phyloP scores from a whole-genome alignment of 2,329 filamentous ascomycete species.

The Hymenotorrendiella dingleyae region DNA sequence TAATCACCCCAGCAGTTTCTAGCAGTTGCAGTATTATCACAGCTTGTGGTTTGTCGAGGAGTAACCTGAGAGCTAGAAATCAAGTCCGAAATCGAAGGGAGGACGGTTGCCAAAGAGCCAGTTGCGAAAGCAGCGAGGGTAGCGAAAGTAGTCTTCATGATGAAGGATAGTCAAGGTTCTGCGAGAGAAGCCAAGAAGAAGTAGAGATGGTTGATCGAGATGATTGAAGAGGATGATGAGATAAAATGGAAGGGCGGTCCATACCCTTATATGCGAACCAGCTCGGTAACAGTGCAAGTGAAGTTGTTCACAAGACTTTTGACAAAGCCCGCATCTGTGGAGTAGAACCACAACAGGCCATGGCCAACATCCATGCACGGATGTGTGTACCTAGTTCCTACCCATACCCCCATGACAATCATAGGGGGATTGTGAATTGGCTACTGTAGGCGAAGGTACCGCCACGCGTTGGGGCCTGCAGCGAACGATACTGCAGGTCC shows the following conservation, averaged over 20 bases:
- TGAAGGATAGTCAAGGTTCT: conserved; percentile 9
- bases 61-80: conserved; percentile 5
- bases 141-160: conserved; percentile 25
- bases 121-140: conserved; percentile 16
- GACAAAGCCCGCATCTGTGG: not conserved
- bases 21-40: conserved; percentile 27
- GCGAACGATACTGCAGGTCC: no score
- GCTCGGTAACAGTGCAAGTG: no score
- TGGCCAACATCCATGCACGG: no score
- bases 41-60: conserved; percentile 15
- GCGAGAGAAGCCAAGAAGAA: conserved; percentile 12
- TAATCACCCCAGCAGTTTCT: conserved; percentile 29
- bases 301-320: not conserved
- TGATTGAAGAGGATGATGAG: conserved; percentile 7
- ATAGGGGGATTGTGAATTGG: no score
- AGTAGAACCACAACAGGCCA: no score
- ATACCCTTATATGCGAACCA: no score
- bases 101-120: conserved; percentile 17
- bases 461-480: no score
- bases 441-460: no score
- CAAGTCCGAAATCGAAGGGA: conserved; percentile 15
- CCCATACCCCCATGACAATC: no score
- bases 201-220: conserved; percentile 3
- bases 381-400: no score
- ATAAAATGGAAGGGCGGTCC: conserved; percentile 2